These are phyloP conservation scores for Paramyrothecium sp. DNA, from an alignment of 2,329 filamentous ascomycete species.

Conservation along the genomic window DNA sequence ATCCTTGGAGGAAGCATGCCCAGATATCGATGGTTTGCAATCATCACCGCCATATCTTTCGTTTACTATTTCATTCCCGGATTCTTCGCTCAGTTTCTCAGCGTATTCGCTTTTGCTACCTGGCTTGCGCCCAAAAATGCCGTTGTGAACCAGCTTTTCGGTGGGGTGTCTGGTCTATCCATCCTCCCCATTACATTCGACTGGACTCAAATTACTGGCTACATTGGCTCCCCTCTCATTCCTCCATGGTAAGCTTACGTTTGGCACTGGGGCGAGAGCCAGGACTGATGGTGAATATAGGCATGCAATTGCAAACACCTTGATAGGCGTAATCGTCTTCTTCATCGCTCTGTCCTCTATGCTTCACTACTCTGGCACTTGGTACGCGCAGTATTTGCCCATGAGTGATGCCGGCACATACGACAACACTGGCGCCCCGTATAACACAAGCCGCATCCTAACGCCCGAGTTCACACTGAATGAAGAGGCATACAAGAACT, in stretches of 20 bases:
- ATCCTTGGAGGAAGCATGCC: constrained; percentile 64
- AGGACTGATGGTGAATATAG: constrained; percentile 22
- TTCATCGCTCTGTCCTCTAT: constrained; percentile 59
- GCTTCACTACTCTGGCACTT: constrained; percentile 65
- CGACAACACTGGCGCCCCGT: constrained; percentile 64
- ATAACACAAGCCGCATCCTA: constrained; percentile 65
- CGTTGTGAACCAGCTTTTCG: constrained; percentile 71
- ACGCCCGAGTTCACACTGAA: constrained; percentile 62
- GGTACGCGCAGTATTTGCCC: constrained; percentile 64
- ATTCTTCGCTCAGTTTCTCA: constrained; percentile 67
- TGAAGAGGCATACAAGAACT: constrained; percentile 60
- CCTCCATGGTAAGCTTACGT: constrained; percentile 57
- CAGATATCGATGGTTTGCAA: constrained; percentile 63
- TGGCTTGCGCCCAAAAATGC: constrained; percentile 70
- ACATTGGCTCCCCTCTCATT: constrained; percentile 65
- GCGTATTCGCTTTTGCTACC: constrained; percentile 68
- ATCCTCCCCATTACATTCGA: constrained; percentile 73
- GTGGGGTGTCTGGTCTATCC: constrained; percentile 65
- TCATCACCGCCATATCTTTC: constrained; percentile 57
- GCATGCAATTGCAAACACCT: constrained; percentile 71
- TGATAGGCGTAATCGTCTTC: constrained; percentile 65
- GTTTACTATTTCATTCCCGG: constrained; percentile 69
- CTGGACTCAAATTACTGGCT: constrained; percentile 72
- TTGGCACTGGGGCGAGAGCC: neutral
- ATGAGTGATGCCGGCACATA: constrained; percentile 71